These are phyloP conservation scores for Aspergillus unguis DNA, from an alignment of 2,329 filamentous ascomycete species.

Conservation along the genomic window DNA sequence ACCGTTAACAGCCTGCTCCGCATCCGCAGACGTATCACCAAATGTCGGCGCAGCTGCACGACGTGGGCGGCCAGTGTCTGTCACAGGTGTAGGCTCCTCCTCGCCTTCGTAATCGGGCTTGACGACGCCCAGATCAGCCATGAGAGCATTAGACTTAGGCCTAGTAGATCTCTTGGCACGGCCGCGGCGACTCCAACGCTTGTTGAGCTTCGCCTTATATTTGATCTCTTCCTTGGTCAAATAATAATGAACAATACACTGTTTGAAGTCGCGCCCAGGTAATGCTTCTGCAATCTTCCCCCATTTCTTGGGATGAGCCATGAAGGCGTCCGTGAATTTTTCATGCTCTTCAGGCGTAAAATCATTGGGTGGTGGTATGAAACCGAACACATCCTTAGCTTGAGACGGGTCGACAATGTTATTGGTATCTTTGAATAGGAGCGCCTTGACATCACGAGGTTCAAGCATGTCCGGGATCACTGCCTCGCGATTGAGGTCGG, in stretches of 20 bases:
- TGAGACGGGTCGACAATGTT: slow-evolving; percentile 38
- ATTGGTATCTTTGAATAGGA: slow-evolving; percentile 48
- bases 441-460: slow-evolving; percentile 35
- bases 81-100: slow-evolving; percentile 44
- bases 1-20: slow-evolving; percentile 27
- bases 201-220: slow-evolving; percentile 50
- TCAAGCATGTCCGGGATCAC: slow-evolving; percentile 49
- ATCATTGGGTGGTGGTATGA: slow-evolving; percentile 45
- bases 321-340: slow-evolving; percentile 47
- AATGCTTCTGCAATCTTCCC: slow-evolving; percentile 49
- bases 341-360: slow-evolving; percentile 48
- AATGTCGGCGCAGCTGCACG: slow-evolving; percentile 51
- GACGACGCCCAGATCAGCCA: slow-evolving; percentile 45
- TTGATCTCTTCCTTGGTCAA: slow-evolving; percentile 49
- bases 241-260: slow-evolving; percentile 52
- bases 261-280: slow-evolving; percentile 45
- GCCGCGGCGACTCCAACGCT: slow-evolving; percentile 44
- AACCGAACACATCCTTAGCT: slow-evolving; percentile 45
- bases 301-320: slow-evolving; percentile 50
- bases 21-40: slow-evolving; percentile 38
- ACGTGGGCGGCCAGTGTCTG: slow-evolving; percentile 49
- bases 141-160: slow-evolving; percentile 48
- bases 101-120: slow-evolving; percentile 45
- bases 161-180: slow-evolving; percentile 37
- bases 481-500: slow-evolving; percentile 46